Conservation (phyloP, 371 early-diverging fungal species). For the Sanchytrium tribonematis region DNA sequence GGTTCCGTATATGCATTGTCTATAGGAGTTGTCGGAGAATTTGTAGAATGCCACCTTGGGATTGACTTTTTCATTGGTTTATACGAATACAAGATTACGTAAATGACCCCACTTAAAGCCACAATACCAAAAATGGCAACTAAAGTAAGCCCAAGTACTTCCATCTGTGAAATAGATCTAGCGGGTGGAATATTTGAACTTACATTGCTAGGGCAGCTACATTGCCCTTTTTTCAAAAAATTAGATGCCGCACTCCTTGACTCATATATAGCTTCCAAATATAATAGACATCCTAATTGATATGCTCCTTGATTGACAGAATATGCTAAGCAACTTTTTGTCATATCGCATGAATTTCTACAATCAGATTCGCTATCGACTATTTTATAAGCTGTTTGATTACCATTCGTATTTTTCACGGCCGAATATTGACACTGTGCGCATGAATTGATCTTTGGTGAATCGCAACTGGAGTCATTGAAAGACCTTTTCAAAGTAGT, state of each 20-base stretch:
- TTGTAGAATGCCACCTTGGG: neutral
- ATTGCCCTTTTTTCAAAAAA: neutral
- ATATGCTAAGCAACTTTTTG: neutral
- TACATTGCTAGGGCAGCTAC: neutral
- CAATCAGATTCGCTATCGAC: neutral
- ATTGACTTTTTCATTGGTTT: neutral
- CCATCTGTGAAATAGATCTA: neutral
- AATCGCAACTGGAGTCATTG: neutral
- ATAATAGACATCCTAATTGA: neutral
- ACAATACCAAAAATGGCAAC: neutral
- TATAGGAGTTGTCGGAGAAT: neutral
- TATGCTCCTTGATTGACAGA: neutral
- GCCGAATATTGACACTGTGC: neutral
- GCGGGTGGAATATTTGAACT: neutral
- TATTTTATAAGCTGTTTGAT: neutral
- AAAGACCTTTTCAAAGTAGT: neutral
- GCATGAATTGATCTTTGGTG: neutral
- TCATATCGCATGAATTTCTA: neutral
- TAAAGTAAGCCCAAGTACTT: neutral
- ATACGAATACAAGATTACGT: neutral
- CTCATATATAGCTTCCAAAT: neutral
- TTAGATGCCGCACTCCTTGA: neutral
- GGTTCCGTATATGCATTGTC: neutral
- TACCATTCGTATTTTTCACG: neutral
- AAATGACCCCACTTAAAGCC: neutral